A percentile compares a stretch with the other conserved stretches of the same genome.
Evolutionary conservation across 176 grass and related monocot genomes (phyloP).

Genomic region (Microstegium vimineum): DNA sequence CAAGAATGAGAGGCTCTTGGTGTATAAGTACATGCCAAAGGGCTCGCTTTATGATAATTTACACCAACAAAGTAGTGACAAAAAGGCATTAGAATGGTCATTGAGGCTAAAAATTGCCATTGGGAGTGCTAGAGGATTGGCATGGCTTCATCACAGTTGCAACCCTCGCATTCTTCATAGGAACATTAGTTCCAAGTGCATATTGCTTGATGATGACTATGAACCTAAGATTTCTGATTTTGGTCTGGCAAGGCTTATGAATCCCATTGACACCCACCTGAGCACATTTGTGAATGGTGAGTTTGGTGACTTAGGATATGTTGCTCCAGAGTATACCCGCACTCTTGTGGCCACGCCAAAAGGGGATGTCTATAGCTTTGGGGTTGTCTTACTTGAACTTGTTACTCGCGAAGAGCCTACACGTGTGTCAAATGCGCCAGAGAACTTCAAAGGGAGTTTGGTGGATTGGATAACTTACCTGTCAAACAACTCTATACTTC

Average conservation of each 20-base stretch:
- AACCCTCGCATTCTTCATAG: slow-evolving; percentile 88
- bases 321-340: slow-evolving; percentile 76
- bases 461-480: slow-evolving; percentile 96
- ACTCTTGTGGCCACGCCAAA: slow-evolving; percentile 95
- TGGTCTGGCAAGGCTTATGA: slow-evolving; percentile 95
- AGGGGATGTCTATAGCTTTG: slow-evolving; percentile 83
- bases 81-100: slow-evolving; percentile 54
- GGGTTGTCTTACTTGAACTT: slow-evolving; percentile 87
- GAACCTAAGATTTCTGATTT: slow-evolving; percentile 95
- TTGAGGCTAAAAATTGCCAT: slow-evolving; percentile 86
- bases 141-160: slow-evolving; percentile 95
- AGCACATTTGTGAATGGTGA: slow-evolving; percentile 90
- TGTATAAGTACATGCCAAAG: slow-evolving; percentile 77
- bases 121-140: slow-evolving; percentile 68
- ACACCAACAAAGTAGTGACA: slow-evolving; percentile 31
- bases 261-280: slow-evolving; percentile 88
- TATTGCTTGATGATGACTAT: slow-evolving; percentile 78
- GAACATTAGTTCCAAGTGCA: slow-evolving; percentile 95
- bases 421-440: slow-evolving; percentile 66
- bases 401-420: slow-evolving; percentile 73
- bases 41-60: slow-evolving; percentile 67
- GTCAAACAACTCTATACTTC: slow-evolving; percentile 85
- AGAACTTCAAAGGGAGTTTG: slow-evolving; percentile 86
- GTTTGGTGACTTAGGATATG: slow-evolving; percentile 92
- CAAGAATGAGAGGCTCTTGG: slow-evolving; percentile 86